Conservation (phyloP, 306 rosid species). For the Calophaca sinica region DNA sequence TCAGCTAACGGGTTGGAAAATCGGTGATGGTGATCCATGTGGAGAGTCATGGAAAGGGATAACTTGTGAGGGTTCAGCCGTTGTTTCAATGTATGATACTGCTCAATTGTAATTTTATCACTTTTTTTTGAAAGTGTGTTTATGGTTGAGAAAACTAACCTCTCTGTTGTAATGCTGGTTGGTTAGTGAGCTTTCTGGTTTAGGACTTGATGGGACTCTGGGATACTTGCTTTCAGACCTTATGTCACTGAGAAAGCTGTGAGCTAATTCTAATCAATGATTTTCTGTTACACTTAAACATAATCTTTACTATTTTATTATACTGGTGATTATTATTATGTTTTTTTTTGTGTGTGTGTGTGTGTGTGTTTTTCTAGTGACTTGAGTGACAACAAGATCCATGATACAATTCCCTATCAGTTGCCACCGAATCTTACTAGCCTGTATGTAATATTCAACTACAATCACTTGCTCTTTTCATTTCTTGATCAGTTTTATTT, state of each 20-base stretch:
- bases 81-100: constrained; percentile 83
- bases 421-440: constrained; percentile 95
- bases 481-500: constrained; percentile 33
- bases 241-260: constrained; percentile 77
- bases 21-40: constrained; percentile 90
- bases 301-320: not conserved
- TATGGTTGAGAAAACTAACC: constrained; percentile 40
- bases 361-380: constrained; percentile 59
- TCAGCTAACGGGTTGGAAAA: constrained; percentile 81
- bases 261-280: constrained; percentile 51
- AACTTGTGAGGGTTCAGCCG: constrained; percentile 85
- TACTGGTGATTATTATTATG: constrained; percentile 1
- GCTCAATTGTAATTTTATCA: constrained; percentile 7
- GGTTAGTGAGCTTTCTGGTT: constrained; percentile 76
- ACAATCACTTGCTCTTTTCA: constrained; percentile 17
- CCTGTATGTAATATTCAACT: constrained; percentile 79
- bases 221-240: constrained; percentile 90
- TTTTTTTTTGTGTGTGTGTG: constrained; percentile 1
- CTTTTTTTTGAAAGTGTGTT: not conserved
- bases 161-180: constrained; percentile 42
- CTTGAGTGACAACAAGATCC: constrained; percentile 81
- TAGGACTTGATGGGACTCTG: constrained; percentile 88
- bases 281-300: constrained; percentile 30
- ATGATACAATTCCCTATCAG: constrained; percentile 82
- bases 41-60: constrained; percentile 92